phyloP scores from a whole-genome alignment of 441 rosid species.

The Adansonia rubrostipa region DNA sequence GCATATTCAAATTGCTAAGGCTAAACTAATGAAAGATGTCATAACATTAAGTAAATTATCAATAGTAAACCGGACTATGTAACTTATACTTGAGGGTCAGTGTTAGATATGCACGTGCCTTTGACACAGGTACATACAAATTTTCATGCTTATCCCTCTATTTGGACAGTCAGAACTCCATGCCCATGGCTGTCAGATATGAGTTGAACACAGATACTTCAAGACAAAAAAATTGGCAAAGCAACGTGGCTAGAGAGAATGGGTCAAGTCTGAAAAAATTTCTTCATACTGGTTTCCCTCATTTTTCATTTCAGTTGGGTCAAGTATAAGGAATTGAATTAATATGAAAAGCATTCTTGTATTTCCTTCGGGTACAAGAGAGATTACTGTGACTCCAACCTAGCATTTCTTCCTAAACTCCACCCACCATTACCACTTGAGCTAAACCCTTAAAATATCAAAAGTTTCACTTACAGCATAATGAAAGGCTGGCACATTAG shows the following conservation, averaged over 20 bases:
- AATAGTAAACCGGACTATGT: conserved; percentile 1
- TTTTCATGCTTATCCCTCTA: not conserved
- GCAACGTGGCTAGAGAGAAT: not conserved
- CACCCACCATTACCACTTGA: not conserved
- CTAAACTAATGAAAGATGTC: not conserved
- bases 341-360: not conserved
- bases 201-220: not conserved
- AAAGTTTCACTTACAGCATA: conserved; percentile 68
- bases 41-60: conserved; percentile 7
- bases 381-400: not conserved
- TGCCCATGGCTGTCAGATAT: not conserved
- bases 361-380: conserved; percentile 3
- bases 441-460: conserved; percentile 10
- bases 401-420: conserved; percentile 3
- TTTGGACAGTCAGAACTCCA: not conserved
- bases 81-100: not conserved
- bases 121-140: not conserved
- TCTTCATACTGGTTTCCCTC: not conserved
- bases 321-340: not conserved
- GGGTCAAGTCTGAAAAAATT: too few relatives aligned
- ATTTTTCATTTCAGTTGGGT: not conserved
- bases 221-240: not conserved
- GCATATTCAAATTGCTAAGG: not conserved
- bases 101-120: not conserved
- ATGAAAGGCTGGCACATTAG: conserved; percentile 73